phyloP scores from a whole-genome alignment of 2,329 filamentous ascomycete genomes.

The Botrytis aclada region DNA sequence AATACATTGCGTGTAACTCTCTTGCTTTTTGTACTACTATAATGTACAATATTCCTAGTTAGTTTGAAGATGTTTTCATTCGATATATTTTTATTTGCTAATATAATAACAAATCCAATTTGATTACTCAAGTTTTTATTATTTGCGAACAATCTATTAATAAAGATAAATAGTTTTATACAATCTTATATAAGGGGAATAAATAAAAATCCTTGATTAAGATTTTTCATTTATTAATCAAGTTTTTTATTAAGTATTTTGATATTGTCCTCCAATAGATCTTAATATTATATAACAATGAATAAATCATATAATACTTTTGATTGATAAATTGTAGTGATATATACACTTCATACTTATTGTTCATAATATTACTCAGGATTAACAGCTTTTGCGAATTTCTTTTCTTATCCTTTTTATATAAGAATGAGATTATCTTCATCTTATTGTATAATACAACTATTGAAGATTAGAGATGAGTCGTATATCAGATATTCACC shows the following conservation, averaged over 20 bases:
- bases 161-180: too few relatives aligned
- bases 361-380: background rate
- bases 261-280: background rate
- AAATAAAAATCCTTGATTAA: conserved; percentile 8
- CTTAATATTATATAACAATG: background rate
- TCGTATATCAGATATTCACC: background rate
- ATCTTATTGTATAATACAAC: background rate
- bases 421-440: background rate
- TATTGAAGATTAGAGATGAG: background rate
- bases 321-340: conserved; percentile 14
- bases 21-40: conserved; percentile 23
- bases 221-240: conserved; percentile 16
- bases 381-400: background rate
- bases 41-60: conserved; percentile 24
- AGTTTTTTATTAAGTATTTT: conserved; percentile 20
- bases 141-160: conserved; percentile 25
- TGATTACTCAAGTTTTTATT: conserved; percentile 27
- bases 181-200: conserved; percentile 11
- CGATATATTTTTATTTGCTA: conserved; percentile 19
- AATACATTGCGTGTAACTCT: conserved; percentile 21
- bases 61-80: conserved; percentile 20
- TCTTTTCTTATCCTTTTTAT: background rate
- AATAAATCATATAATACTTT: conserved; percentile 15
- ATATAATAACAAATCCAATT: conserved; percentile 26
- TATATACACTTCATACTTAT: conserved; percentile 1